Percentiles rank a stretch among this genome's conserved stretches.
Evolutionary conservation across 805 yeast species (phyloP).

Genomic region (Candida maris): DNA sequence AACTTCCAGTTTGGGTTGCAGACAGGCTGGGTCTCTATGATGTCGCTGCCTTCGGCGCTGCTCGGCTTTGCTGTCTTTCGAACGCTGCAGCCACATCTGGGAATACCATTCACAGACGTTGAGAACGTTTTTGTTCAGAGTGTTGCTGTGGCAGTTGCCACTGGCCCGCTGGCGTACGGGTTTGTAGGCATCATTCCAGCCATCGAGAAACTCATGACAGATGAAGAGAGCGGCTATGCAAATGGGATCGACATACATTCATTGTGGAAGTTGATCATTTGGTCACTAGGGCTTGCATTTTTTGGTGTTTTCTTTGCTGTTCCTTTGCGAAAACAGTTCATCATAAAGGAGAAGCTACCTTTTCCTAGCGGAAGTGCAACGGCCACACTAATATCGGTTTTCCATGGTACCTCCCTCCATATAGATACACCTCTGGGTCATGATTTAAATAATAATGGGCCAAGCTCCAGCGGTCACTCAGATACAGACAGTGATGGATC

Average conservation of each 20-base stretch:
- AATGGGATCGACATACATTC: conserved; percentile 32
- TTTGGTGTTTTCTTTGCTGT: conserved; percentile 96
- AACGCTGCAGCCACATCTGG: conserved; percentile 36
- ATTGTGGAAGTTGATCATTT: conserved; percentile 56
- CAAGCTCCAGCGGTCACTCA: neutral
- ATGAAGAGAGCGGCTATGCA: conserved; percentile 69
- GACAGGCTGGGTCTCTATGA: conserved; percentile 99
- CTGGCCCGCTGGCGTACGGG: conserved; percentile 95
- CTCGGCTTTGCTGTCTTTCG: conserved; percentile 83
- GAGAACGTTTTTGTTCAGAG: conserved; percentile 92
- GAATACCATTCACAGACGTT: conserved; percentile 69
- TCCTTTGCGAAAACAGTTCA: conserved; percentile 80
- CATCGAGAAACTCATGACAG: conserved; percentile 78
- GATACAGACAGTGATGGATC: neutral
- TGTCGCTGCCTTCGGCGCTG: conserved; percentile 92
- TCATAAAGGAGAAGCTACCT: conserved; percentile 80
- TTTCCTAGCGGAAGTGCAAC: conserved; percentile 97
- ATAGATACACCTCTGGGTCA: conserved; percentile 22
- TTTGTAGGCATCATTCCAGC: conserved; percentile 96
- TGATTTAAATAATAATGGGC: neutral
- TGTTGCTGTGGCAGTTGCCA: conserved; percentile 94
- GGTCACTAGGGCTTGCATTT: conserved; percentile 86
- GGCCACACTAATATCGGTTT: conserved; percentile 84
- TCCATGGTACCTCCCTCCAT: conserved; percentile 64
- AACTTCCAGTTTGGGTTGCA: conserved; percentile 96